These are phyloP conservation scores for Cucurbita argyrosperma DNA, from an alignment of 306 rosid genomes.

Conservation along the genomic window DNA sequence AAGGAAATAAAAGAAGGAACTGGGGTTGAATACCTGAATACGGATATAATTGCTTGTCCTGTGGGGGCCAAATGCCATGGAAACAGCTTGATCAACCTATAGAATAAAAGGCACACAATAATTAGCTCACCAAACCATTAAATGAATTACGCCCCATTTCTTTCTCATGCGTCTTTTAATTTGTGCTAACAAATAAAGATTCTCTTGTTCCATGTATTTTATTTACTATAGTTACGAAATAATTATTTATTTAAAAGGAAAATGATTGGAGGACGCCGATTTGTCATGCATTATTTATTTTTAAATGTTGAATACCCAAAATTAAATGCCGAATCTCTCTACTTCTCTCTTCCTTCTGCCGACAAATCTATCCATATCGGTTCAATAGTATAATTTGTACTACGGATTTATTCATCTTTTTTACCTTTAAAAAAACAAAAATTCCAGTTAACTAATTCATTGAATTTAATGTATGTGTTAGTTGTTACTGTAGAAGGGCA, in stretches of 20 bases:
- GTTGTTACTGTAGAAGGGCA: neutral
- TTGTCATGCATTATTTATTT: neutral
- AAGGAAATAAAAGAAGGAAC: neutral
- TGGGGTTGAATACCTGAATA: conserved; percentile 26
- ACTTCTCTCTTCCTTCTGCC: neutral
- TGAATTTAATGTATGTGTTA: neutral
- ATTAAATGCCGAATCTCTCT: conserved; percentile 1
- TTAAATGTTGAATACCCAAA: neutral
- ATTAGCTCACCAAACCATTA: conserved; percentile 11
- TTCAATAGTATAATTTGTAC: neutral
- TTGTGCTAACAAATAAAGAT: neutral
- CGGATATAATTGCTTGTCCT: conserved; percentile 53
- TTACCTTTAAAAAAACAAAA: neutral
- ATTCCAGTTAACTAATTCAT: neutral
- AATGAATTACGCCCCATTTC: conserved; percentile 1
- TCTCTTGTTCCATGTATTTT: neutral
- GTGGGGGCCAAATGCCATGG: conserved; percentile 72
- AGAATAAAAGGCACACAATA: conserved; percentile 11
- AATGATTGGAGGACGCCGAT: neutral
- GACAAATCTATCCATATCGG: neutral
- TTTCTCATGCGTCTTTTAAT: neutral
- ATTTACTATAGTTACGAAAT: neutral
- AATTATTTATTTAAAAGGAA: neutral
- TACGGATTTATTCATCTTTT: neutral
- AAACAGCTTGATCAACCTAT: conserved; percentile 91